These are phyloP conservation scores for Schizonepeta tenuifolia DNA, from an alignment of 257 asterid genomes.

Conservation along the genomic window DNA sequence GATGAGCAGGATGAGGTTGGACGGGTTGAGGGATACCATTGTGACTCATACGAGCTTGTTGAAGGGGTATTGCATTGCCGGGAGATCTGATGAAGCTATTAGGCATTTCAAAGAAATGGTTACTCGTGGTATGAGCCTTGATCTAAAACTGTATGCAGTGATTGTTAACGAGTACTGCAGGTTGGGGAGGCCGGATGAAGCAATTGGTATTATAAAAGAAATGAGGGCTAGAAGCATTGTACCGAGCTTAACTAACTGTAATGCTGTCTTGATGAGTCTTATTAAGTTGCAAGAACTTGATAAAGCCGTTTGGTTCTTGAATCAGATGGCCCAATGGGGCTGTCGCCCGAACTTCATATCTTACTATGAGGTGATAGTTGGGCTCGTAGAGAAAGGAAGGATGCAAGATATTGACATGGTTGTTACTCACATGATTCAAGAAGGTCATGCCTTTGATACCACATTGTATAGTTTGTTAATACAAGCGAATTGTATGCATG, in stretches of 20 bases:
- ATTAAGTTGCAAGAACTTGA: conserved; percentile 37
- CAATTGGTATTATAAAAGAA: conserved; percentile 41
- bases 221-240: conserved; percentile 42
- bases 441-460: conserved; percentile 44
- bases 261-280: conserved; percentile 44
- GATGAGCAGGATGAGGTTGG: conserved; percentile 52
- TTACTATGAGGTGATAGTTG: conserved; percentile 41
- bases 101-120: conserved; percentile 50
- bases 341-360: conserved; percentile 49
- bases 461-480: conserved; percentile 50
- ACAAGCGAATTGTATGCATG: conserved; percentile 36
- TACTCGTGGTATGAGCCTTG: conserved; percentile 44
- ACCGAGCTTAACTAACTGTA: conserved; percentile 39
- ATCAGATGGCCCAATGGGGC: conserved; percentile 48
- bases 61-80: conserved; percentile 52
- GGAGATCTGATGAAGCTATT: conserved; percentile 53
- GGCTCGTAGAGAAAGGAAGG: conserved; percentile 42
- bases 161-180: conserved; percentile 49
- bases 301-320: conserved; percentile 41
- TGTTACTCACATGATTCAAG: conserved; percentile 42
- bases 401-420: conserved; percentile 46
- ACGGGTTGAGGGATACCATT: conserved; percentile 47
- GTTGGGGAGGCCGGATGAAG: conserved; percentile 49
- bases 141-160: conserved; percentile 43
- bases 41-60: conserved; percentile 50